These are phyloP conservation scores for Maudiozyma serrabonitensis DNA, from an alignment of 805 yeast genomes.

Conservation along the genomic window DNA sequence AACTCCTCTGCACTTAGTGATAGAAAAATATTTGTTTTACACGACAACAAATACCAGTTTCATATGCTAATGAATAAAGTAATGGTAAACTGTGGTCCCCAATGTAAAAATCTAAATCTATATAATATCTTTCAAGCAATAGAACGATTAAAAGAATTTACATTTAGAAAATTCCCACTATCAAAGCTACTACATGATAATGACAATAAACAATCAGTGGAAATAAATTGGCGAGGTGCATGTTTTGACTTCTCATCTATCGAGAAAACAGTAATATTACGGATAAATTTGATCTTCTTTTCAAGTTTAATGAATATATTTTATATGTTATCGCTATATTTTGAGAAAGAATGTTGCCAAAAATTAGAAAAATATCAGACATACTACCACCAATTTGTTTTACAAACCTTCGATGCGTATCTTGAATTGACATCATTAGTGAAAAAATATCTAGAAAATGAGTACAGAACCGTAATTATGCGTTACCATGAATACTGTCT, in stretches of 20 bases:
- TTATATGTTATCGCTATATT: slow-evolving; percentile 4
- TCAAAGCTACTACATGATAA: not conserved
- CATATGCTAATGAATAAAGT: slow-evolving; percentile 3
- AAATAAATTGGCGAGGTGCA: slow-evolving; percentile 1
- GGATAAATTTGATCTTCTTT: slow-evolving; percentile 6
- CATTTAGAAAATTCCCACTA: slow-evolving; percentile 5
- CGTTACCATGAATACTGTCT: slow-evolving; percentile 2
- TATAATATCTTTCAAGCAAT: slow-evolving; percentile 2
- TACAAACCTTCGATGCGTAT: slow-evolving; percentile 1
- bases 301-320: slow-evolving; percentile 7
- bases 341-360: slow-evolving; percentile 5
- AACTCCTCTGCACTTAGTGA: not conserved
- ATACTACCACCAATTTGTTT: not conserved
- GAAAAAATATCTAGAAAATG: slow-evolving; percentile 1
- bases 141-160: slow-evolving; percentile 1
- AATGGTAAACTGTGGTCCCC: slow-evolving; percentile 1
- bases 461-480: not conserved
- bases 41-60: slow-evolving; percentile 5
- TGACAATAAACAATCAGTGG: not conserved
- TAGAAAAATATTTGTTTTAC: slow-evolving; percentile 1
- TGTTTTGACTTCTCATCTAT: not conserved
- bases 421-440: not conserved
- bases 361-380: slow-evolving; percentile 3
- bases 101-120: slow-evolving; percentile 2
- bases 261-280: slow-evolving; percentile 4